Evolutionary conservation across 495 filamentous ascomycete genomes (phyloP).

Genomic region (Penicillium goetzii): DNA sequence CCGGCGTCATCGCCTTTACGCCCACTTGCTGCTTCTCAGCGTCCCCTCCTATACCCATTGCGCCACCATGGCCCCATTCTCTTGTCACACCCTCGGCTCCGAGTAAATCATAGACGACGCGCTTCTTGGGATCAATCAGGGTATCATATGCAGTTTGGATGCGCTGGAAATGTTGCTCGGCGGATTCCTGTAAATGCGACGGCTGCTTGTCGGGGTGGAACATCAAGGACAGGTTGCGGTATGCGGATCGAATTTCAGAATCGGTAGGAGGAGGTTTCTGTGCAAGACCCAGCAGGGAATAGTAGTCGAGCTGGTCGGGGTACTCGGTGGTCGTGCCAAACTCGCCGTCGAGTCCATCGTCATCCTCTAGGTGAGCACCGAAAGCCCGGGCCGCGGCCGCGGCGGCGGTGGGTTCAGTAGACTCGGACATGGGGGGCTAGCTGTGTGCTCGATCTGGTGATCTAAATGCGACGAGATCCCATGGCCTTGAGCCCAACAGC

Average conservation of each 20-base stretch:
- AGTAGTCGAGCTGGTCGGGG: conserved; percentile 49
- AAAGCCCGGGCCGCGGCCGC: conserved; percentile 25
- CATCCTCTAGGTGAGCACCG: conserved; percentile 26
- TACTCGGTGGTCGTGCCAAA: conserved; percentile 32
- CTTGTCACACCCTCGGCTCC: conserved; percentile 50
- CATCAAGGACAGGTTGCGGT: conserved; percentile 55
- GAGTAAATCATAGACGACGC: conserved; percentile 57
- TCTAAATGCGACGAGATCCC: conserved; percentile 15
- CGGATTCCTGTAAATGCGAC: conserved; percentile 46
- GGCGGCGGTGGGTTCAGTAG: conserved; percentile 20
- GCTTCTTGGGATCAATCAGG: conserved; percentile 57
- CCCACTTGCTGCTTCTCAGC: conserved; percentile 42
- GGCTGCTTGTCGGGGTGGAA: conserved; percentile 65
- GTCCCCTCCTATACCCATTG: conserved; percentile 40
- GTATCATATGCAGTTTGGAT: conserved; percentile 60
- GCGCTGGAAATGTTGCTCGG: conserved; percentile 51
- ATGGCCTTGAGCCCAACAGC: conserved; percentile 7
- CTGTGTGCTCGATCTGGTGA: not conserved
- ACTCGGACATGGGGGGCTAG: conserved; percentile 21
- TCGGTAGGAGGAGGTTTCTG: conserved; percentile 49
- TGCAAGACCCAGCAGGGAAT: conserved; percentile 54
- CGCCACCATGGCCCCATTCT: conserved; percentile 44
- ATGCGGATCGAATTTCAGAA: conserved; percentile 55
- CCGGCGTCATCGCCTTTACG: conserved; percentile 46
- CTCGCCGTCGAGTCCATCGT: conserved; percentile 33